Evolutionary conservation across 176 grass and related monocot genomes (phyloP), one percentile per base, ranked within the genome.

Genomic region (Cenchrus purpureus): DNA sequence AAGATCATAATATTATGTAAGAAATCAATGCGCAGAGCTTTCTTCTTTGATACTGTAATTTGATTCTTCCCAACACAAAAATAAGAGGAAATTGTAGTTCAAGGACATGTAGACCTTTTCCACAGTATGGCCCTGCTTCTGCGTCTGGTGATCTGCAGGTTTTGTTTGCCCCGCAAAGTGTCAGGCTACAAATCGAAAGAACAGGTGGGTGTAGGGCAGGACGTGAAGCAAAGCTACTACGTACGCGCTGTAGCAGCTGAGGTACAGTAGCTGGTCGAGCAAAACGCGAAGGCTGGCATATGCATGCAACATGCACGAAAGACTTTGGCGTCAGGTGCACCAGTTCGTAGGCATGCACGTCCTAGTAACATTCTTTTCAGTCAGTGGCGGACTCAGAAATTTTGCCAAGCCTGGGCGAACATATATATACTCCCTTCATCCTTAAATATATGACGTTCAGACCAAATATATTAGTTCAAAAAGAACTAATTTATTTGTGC

Each of bases 321-420:
- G 40, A 4, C 58, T 12, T 34, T 60, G 50, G 19, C 46, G 81
- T 48, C 81, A 66, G 74, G 19, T 45, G 66, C 49, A 73, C 81
- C 54, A 58, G 44, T 2, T 17, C 32, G 3, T 67, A 68, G 60
- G 62, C 37, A 77, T 57, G 61, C 34, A 40, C 49, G 78, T 67
- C 78, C 78, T 67, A 15, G 62, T 84, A 67, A 77, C 50, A 84
- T 84, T 84, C 72, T 77, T 84, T 77, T 84, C 82, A 55, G 82
- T 67, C 61, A 67, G n/a, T n/a, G n/a, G n/a, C n/a, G n/a, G n/a
- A n/a, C n/a, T n/a, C n/a, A n/a, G n/a, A n/a, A n/a, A n/a, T n/a
- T n/a, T n/a, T n/a, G n/a, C n/a, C n/a, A n/a, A n/a, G n/a, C n/a
- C n/a, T n/a, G n/a, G n/a, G n/a, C n/a, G n/a, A n/a, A n/a, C n/a